Evolutionary conservation across 129 eudicot species (phyloP), one percentile per base, ranked within the genome.

Genomic region (Dittrichia graveolens): DNA sequence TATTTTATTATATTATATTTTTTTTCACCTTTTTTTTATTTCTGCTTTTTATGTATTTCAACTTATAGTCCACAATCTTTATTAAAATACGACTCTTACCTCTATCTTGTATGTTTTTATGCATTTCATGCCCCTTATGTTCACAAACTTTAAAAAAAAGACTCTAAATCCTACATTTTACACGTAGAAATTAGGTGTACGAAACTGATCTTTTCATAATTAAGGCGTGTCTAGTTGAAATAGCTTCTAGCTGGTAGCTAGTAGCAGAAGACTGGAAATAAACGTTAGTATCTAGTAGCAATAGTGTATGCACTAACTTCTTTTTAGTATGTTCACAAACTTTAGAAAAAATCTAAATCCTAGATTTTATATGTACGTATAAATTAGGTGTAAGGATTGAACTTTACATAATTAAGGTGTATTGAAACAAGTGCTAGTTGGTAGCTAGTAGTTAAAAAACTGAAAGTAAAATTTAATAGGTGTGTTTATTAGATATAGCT

Each of bases 11-110:
- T n/a, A n/a, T n/a, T n/a, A n/a, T n/a, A n/a, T 50, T 65, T 9
- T 35, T 65, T 65, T 64, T 19, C 67, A 13, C 48, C 57, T 56
- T 69, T 69, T 77, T 42, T 71, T 13, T 60, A 39, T 50, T 61
- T 69, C 34, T 61, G 56, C 48, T 49, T 61, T 72, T 61, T 75
- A 3, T 46, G 31, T 37, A 56, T 16, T 77, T 58, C 46, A 16
- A 64, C 0, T 38, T 39, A 38, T n/a, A 50, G 81, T 40, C 76
- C 56, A 48, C 74, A 2, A 67, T 67, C 37, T 58, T 37, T 76
- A 19, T 46, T 45, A 3, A 55, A 24, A 46, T 58, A 15, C 38
- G 11, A 67, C 40, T 44, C 8, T 66, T 13, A 35, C 69, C 80
- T 59, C 59, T 66, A 75, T 14, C 24, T 53, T 41, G 57, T 42